A percentile compares a stretch with the other conserved stretches of the same genome.
phyloP scores from a whole-genome alignment of 345 rosid genomes.

The Tarenaya hassleriana region DNA sequence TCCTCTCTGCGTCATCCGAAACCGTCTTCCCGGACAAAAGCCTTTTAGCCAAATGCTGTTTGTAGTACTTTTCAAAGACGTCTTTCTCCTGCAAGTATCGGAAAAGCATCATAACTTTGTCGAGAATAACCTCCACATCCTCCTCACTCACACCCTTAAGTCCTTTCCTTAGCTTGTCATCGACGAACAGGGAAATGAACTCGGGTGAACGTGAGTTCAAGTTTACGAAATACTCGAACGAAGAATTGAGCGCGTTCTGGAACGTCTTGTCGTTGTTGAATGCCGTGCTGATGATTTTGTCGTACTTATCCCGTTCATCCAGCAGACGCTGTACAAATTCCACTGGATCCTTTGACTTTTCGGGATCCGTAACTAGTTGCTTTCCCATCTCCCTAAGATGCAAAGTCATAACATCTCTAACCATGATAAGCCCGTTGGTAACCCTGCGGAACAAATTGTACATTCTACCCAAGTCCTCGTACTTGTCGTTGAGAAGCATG shows the following conservation, averaged over 20 bases:
- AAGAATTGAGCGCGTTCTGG: constrained; percentile 90
- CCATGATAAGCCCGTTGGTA: constrained; percentile 58
- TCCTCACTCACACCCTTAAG: constrained; percentile 83
- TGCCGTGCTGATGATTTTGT: constrained; percentile 57
- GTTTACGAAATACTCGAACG: constrained; percentile 89
- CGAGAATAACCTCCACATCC: constrained; percentile 87
- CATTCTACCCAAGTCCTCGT: constrained; percentile 89
- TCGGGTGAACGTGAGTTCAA: constrained; percentile 92
- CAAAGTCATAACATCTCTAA: constrained; percentile 85
- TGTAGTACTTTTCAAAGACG: constrained; percentile 93
- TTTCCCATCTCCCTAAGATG: constrained; percentile 93
- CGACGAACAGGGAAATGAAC: constrained; percentile 88
- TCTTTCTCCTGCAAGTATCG: constrained; percentile 98
- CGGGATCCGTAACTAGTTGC: constrained; percentile 88
- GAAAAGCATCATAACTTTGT: constrained; percentile 98
- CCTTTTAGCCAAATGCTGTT: constrained; percentile 96
- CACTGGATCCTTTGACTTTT: constrained; percentile 85
- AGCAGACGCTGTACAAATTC: constrained; percentile 90
- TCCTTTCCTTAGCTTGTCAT: constrained; percentile 92
- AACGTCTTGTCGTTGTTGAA: constrained; percentile 85
- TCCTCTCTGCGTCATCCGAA: constrained; percentile 94
- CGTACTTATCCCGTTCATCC: constrained; percentile 90
- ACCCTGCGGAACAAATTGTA: constrained; percentile 83
- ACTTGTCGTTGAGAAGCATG: constrained; percentile 89
- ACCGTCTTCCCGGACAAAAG: constrained; percentile 88